Conservation (phyloP, 345 rosid genomes). For the Corchorus capsularis region DNA sequence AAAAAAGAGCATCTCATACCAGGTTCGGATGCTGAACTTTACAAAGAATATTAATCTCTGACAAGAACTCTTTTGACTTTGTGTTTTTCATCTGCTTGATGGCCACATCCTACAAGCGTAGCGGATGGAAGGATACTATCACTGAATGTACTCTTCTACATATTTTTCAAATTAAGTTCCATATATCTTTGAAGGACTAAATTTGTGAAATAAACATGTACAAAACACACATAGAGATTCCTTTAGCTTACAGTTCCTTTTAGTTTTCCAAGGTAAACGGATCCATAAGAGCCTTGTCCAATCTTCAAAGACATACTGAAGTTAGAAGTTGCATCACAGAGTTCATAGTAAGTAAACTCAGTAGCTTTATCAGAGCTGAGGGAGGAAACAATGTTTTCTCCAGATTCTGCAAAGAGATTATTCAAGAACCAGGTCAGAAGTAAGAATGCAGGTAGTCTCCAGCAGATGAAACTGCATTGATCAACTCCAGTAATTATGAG, state of each 20-base stretch:
- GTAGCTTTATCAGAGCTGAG: constrained; percentile 28
- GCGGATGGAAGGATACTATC: background rate
- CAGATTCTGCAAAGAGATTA: constrained; percentile 21
- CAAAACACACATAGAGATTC: background rate
- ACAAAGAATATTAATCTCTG: constrained; percentile 39
- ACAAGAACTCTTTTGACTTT: constrained; percentile 40
- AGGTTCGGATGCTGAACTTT: constrained; percentile 39
- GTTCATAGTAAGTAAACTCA: constrained; percentile 29
- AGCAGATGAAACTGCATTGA: background rate
- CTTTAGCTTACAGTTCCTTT: constrained; percentile 27
- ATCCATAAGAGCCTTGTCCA: constrained; percentile 46
- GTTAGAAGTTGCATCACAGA: constrained; percentile 36
- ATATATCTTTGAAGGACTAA: background rate
- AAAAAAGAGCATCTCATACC: constrained; percentile 25
- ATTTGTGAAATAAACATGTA: background rate
- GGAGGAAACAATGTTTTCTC: constrained; percentile 25
- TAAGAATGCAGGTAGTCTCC: constrained; percentile 8
- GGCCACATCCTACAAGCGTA: constrained; percentile 36
- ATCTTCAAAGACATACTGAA: constrained; percentile 30
- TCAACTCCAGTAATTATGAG: background rate
- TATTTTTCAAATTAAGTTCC: background rate
- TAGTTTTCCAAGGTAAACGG: constrained; percentile 32
- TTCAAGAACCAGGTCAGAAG: constrained; percentile 11
- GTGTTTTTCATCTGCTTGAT: constrained; percentile 46
- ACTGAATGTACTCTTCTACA: background rate